Evolutionary conservation across 768 basidiomycete genomes (phyloP).

Genomic region (Kwoniella mangroviensis): DNA sequence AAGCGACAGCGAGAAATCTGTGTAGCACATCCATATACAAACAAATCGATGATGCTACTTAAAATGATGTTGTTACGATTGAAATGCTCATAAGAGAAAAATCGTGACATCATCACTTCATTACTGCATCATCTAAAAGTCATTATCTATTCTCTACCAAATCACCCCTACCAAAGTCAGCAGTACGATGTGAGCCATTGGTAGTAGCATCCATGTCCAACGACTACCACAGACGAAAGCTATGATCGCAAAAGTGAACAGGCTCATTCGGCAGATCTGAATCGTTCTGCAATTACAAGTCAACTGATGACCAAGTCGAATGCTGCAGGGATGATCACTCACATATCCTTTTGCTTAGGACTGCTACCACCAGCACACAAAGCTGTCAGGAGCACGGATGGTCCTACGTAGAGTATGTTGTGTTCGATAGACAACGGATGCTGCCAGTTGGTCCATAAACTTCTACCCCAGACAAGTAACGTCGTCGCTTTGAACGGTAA

Average conservation of each 20-base stretch:
- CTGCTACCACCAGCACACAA: not conserved
- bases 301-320: not conserved
- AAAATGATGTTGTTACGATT: not conserved
- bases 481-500: slow-evolving; percentile 77
- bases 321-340: not conserved
- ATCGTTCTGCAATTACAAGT: not conserved
- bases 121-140: not conserved
- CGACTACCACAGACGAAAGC: slow-evolving; percentile 18
- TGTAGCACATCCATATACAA: not conserved
- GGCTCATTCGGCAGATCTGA: not conserved
- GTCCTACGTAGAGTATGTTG: slow-evolving; percentile 37
- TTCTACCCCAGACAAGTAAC: slow-evolving; percentile 86
- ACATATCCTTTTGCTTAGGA: slow-evolving; percentile 8
- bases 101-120: slow-evolving; percentile 20
- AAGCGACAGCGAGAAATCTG: not conserved
- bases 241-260: slow-evolving; percentile 1
- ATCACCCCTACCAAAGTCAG: not conserved
- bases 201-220: slow-evolving; percentile 22
- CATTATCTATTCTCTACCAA: not conserved
- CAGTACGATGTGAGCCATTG: slow-evolving; percentile 5
- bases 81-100: not conserved
- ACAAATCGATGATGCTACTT: not conserved
- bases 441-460: slow-evolving; percentile 74
- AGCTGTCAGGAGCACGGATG: slow-evolving; percentile 22
- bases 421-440: slow-evolving; percentile 85